Evolutionary conservation across 2,329 filamentous ascomycete genomes (phyloP).

Genomic region (Cordyceps fumosorosea): DNA sequence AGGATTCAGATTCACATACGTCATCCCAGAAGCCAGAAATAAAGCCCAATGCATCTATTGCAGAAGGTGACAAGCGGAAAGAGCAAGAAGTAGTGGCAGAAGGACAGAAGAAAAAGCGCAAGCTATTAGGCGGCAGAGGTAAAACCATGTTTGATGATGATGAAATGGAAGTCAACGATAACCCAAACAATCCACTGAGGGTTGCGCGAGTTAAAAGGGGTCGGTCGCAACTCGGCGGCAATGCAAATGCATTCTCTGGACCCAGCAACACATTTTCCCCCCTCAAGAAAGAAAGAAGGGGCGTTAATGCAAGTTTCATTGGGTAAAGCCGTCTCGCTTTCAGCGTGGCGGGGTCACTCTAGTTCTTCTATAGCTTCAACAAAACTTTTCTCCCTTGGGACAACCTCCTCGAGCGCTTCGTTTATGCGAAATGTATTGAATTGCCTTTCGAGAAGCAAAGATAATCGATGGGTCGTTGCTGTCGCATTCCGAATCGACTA

Average conservation of each 20-base stretch:
- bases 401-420: background rate
- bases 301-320: slow-evolving; percentile 55
- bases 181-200: background rate
- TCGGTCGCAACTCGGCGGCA: slow-evolving; percentile 31
- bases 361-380: background rate
- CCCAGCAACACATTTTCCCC: slow-evolving; percentile 58
- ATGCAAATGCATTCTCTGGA: slow-evolving; percentile 38
- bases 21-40: background rate
- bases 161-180: slow-evolving; percentile 21
- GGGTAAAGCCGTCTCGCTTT: slow-evolving; percentile 25
- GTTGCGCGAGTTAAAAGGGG: background rate
- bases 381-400: background rate
- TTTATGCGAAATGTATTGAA: background rate
- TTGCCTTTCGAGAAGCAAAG: too few species aligned
- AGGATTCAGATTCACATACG: background rate
- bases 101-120: slow-evolving; percentile 64
- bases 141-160: slow-evolving; percentile 68
- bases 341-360: too few species aligned
- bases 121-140: slow-evolving; percentile 55
- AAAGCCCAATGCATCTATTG: background rate
- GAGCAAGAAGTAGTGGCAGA: slow-evolving; percentile 18
- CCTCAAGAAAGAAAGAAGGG: slow-evolving; percentile 62
- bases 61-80: slow-evolving; percentile 12
- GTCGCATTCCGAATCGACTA: too few species aligned
- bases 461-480: too few species aligned